Evolutionary conservation across 306 rosid species (phyloP).

Genomic region (Acmispon strigosus): DNA sequence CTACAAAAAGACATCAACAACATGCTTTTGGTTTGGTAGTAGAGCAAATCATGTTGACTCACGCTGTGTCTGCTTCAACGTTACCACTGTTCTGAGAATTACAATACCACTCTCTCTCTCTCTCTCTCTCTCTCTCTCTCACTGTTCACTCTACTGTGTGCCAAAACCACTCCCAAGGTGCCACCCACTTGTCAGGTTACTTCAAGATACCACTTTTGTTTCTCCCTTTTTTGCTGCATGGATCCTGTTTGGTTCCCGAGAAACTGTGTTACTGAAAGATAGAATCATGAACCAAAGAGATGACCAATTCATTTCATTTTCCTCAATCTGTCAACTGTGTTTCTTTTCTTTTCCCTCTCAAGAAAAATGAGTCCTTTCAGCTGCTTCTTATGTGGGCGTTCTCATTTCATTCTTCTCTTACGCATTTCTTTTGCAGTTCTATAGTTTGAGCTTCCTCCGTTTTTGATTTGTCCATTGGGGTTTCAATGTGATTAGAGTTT

Average conservation of each 20-base stretch:
- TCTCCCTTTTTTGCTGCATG: not conserved
- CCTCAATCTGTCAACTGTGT: not conserved
- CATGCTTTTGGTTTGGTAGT: slow-evolving; percentile 42
- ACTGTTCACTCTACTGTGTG: slow-evolving; percentile 30
- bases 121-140: not conserved
- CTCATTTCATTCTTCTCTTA: slow-evolving; percentile 4
- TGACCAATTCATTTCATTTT: not conserved
- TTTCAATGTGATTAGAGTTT: not conserved
- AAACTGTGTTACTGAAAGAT: slow-evolving; percentile 21
- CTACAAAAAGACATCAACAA: slow-evolving; percentile 56
- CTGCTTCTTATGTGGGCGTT: not conserved
- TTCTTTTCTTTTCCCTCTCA: not conserved
- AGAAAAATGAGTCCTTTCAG: not conserved
- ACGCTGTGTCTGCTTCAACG: slow-evolving; percentile 45
- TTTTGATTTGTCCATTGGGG: slow-evolving; percentile 5
- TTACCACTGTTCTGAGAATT: slow-evolving; percentile 19
- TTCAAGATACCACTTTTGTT: slow-evolving; percentile 16
- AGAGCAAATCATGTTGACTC: slow-evolving; percentile 59
- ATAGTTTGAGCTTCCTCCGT: not conserved
- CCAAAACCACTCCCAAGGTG: slow-evolving; percentile 24
- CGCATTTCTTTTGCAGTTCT: not conserved
- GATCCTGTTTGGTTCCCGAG: slow-evolving; percentile 36
- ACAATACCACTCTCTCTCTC: slow-evolving; percentile 10
- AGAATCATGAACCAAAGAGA: slow-evolving; percentile 12
- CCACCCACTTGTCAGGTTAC: slow-evolving; percentile 22